These are phyloP conservation scores for Phytopythium litorale DNA, from an alignment of 352 stramenopile genomes.

Conservation along the genomic window DNA sequence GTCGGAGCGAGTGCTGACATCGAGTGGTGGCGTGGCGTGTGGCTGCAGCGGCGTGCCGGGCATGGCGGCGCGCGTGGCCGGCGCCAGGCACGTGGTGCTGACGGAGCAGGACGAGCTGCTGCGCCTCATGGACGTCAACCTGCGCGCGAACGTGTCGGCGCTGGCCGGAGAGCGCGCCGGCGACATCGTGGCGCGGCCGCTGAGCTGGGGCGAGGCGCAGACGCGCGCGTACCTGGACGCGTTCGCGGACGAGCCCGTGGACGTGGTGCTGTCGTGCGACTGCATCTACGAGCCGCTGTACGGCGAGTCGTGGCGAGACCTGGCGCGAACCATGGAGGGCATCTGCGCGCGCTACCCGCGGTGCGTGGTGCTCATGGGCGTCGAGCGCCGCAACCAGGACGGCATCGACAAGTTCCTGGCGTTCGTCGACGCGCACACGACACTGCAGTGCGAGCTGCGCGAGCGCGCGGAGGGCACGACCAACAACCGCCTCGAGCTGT, in stretches of 20 bases:
- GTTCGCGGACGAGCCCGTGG: slow-evolving; percentile 57
- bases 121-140: slow-evolving; percentile 78
- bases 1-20: background rate
- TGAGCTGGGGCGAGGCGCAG: slow-evolving; percentile 83
- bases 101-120: slow-evolving; percentile 91
- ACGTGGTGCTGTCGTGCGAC: slow-evolving; percentile 93
- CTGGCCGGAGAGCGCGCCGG: slow-evolving; percentile 24
- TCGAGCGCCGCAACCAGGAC: slow-evolving; percentile 79
- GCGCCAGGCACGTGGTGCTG: slow-evolving; percentile 82
- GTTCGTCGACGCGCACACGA: slow-evolving; percentile 47
- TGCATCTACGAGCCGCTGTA: slow-evolving; percentile 95
- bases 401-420: slow-evolving; percentile 76
- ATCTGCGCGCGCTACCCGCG: slow-evolving; percentile 50
- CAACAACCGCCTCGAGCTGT: slow-evolving; percentile 66
- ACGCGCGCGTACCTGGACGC: slow-evolving; percentile 57
- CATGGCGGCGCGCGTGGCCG: slow-evolving; percentile 86
- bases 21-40: background rate
- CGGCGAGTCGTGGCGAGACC: slow-evolving; percentile 82
- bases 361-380: slow-evolving; percentile 66
- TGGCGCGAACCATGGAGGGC: slow-evolving; percentile 88
- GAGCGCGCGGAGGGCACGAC: slow-evolving; percentile 40
- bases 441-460: slow-evolving; percentile 39
- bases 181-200: slow-evolving; percentile 40
- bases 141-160: slow-evolving; percentile 40
- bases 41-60: slow-evolving; percentile 80